A percentile compares a stretch with the other conserved stretches of the same genome.
phyloP scores from a whole-genome alignment of 805 yeast species.

The Tetrapisispora phaffii region DNA sequence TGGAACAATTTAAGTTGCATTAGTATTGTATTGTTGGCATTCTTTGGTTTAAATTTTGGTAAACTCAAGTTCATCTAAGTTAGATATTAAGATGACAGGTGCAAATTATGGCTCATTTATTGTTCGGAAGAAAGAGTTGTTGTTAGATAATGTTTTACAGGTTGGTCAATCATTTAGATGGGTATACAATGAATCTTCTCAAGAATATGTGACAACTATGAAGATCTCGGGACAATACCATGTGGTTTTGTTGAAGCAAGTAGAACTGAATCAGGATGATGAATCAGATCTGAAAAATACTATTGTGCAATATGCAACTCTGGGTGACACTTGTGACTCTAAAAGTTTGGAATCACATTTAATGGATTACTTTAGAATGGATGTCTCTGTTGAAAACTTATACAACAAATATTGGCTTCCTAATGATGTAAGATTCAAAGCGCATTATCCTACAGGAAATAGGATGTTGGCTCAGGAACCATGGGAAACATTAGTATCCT shows the following conservation, averaged over 20 bases:
- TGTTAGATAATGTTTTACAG: conserved; percentile 40
- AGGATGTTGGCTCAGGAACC: conserved; percentile 89
- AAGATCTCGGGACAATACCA: conserved; percentile 33
- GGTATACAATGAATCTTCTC: conserved; percentile 17
- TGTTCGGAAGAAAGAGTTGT: conserved; percentile 16
- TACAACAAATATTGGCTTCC: conserved; percentile 49
- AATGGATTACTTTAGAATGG: conserved; percentile 60
- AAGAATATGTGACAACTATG: conserved; percentile 21
- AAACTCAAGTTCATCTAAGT: no score
- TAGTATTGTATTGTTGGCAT: no score
- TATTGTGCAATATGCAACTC: conserved; percentile 42
- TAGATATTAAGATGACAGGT: conserved; percentile 3
- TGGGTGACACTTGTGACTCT: conserved; percentile 22
- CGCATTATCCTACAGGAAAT: conserved; percentile 45
- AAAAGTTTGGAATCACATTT: conserved; percentile 37
- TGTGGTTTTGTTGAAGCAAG: conserved; percentile 56
- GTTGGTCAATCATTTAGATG: conserved; percentile 30
- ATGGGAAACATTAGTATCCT: conserved; percentile 87
- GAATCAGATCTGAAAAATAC: conserved; percentile 3
- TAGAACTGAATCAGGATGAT: conserved; percentile 32
- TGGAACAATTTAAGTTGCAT: no score
- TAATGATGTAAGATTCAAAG: conserved; percentile 42
- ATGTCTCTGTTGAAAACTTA: conserved; percentile 42
- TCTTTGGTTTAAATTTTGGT: no score
- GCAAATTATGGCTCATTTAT: conserved; percentile 7